Evolutionary conservation across 768 basidiomycete species (phyloP).

Genomic region (Fomitopsis pulvina): DNA sequence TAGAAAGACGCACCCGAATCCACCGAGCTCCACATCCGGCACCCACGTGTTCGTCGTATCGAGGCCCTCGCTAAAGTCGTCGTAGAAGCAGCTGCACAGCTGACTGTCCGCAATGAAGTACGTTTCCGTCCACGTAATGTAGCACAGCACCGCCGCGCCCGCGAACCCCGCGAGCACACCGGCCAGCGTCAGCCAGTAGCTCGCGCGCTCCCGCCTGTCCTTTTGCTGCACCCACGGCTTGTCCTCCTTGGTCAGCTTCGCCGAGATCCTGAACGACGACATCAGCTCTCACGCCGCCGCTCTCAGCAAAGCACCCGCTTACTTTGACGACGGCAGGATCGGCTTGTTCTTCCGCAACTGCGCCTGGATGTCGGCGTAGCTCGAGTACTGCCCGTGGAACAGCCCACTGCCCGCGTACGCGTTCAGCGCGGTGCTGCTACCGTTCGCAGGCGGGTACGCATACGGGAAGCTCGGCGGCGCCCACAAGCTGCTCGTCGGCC

Average conservation of each 20-base stretch:
- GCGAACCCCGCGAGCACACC: constrained; percentile 36
- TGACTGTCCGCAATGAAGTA: background rate
- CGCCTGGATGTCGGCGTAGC: constrained; percentile 7
- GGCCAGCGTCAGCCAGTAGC: constrained; percentile 43
- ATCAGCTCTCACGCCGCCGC: too few relatives aligned
- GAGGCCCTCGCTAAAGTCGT: constrained; percentile 40
- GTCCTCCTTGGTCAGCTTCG: constrained; percentile 41
- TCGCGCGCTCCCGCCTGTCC: constrained; percentile 37
- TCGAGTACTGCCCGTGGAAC: background rate
- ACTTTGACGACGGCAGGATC: constrained; percentile 26
- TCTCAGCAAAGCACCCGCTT: background rate
- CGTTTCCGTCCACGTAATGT: constrained; percentile 29
- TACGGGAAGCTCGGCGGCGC: constrained; percentile 43
- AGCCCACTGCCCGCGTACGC: constrained; percentile 1
- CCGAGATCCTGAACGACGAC: constrained; percentile 32
- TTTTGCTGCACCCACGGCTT: constrained; percentile 43
- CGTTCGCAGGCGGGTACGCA: constrained; percentile 15
- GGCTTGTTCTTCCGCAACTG: constrained; percentile 22
- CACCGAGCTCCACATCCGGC: constrained; percentile 45
- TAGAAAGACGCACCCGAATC: constrained; percentile 33
- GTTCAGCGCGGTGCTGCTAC: constrained; percentile 9
- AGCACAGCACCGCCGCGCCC: constrained; percentile 38
- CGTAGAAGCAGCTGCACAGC: constrained; percentile 25
- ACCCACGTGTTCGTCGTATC: constrained; percentile 38
- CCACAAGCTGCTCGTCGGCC: constrained; percentile 59